Base-by-base conservation (phyloP, 176 grass and related monocot genomes). In the Ananas comosus region DNA sequence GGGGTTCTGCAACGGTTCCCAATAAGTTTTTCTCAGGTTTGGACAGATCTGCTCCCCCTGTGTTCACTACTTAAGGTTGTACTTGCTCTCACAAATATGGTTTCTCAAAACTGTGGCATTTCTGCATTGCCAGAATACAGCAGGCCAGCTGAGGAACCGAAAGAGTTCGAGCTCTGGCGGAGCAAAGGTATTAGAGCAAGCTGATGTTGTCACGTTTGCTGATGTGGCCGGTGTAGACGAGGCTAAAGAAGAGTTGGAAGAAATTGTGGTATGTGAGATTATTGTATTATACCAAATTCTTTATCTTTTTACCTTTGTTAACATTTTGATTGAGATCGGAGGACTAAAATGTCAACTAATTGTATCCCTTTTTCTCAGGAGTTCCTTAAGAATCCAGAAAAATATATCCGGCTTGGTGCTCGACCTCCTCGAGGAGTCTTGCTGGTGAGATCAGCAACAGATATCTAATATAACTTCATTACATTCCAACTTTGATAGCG, bases 191-290 rank as follows among this genome's bases (percentile, higher is more conserved):
- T 79, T 90, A 27, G 87, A 99, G 84, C 88, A 61, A 83, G 72
- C 95, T 1, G 95, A 94, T 76, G 57, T 81, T 49, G 27, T 99
- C 75, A 99, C 95, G 77, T 99, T 99, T 73, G 87, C 82, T 84
- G 95, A 99, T 90, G 90, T 99, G 64, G 95, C 95, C 81, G 95
- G 95, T 74, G 95, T 99, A 61, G 95, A 99, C 24, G 95, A 99
- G 79, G 95, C 95, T 49, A 99, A 99, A 88, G 95, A 99, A 84
- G 95, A 99, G 80, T 61, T 99, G 51, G 89, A 99, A 88, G 95
- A 99, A 82, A 99, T 99, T 86, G 95, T 99, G 83, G 95, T 99
- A 82, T 85, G 77, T 58, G 28, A 65, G 50, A 42, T 7, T 42
- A 42, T 28, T 63, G 11, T 51, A 13, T 63, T 9, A 66, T 27